A percentile compares a stretch with the other conserved stretches of the same genome.
phyloP scores from a whole-genome alignment of 176 grass and related monocot genomes.

The Ampelocalamus luodianensis region DNA sequence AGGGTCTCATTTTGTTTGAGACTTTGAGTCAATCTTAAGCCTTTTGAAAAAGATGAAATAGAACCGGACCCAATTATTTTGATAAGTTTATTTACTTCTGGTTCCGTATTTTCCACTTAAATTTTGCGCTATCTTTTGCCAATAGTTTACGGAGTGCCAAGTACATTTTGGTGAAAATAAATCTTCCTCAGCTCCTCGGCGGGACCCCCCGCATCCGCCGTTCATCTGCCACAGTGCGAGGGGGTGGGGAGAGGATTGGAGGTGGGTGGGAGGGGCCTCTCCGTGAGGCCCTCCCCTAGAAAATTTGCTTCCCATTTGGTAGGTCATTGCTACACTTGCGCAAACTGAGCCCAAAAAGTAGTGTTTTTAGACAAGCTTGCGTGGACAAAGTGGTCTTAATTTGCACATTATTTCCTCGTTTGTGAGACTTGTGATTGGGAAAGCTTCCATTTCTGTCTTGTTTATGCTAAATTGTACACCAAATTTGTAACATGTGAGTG shows the following conservation, averaged over 20 bases:
- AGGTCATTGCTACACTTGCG: background rate
- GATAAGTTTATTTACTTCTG: background rate
- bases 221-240: too few species aligned
- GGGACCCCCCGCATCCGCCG: too few species aligned
- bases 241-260: too few species aligned
- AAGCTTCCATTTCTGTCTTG: background rate
- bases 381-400: background rate
- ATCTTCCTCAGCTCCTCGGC: too few species aligned
- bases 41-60: conserved; percentile 12
- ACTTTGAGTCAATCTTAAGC: background rate
- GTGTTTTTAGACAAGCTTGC: background rate
- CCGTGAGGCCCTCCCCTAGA: too few species aligned
- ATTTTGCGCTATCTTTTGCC: background rate
- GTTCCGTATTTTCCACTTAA: background rate
- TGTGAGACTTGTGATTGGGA: background rate
- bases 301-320: too few species aligned
- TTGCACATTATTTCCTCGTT: background rate
- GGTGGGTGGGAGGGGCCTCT: too few species aligned
- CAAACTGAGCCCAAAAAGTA: background rate
- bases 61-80: background rate
- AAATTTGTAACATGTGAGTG: background rate
- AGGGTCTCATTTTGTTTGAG: background rate
- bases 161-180: too few species aligned
- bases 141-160: background rate
- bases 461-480: background rate